Evolutionary conservation across 1,284 basidiomycete species (phyloP), one percentile per base, ranked within the genome.

Genomic region (Trichosporon inkin): DNA sequence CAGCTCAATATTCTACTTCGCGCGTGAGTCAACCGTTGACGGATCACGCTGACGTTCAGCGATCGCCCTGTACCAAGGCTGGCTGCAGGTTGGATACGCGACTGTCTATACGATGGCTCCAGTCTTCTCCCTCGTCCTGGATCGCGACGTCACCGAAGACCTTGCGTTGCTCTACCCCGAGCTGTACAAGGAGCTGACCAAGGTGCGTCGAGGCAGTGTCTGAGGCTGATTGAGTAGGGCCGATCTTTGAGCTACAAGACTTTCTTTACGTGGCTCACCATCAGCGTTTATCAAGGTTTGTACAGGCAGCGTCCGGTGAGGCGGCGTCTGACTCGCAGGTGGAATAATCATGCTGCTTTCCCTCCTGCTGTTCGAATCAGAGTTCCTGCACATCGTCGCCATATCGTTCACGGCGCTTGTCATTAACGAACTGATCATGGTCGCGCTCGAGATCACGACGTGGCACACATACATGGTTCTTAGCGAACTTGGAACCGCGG

Each of bases 281-380:
- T 98, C 72, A 95, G 92, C 70, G 82, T 97, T 35, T 99, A 99
- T 78, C 96, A 99, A 85, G 95, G 92, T 88, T 51, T 47, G 81
- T 64, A 7, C 20, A 41, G 16, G 13, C 20, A 41, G 16, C 2
- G 3, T 17, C 7, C 3, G 1, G 16, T 38, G 51, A 35, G 0
- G 1, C 39, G 19, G 11, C 36, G 16, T 36, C 36, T 53, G 35
- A 49, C 47, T 1, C n/a, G 0, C 63, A 92, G 90, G 95, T 62
- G 91, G 92, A 17, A 91, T 92, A 1, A 99, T 99, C 78, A 99
- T 99, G 95, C 90, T 99, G 71, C 86, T 96, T 80, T 96, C 91
- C 0, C 85, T 99, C 11, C 84, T 97, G 1, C 83, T 99, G 1
- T 99, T 99, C 78, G 96, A 99, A 78, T 95, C 86, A 66, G 94